Evolutionary conservation across 2,329 filamentous ascomycete species (phyloP).

Genomic region (Gaeumannomyces tritici): DNA sequence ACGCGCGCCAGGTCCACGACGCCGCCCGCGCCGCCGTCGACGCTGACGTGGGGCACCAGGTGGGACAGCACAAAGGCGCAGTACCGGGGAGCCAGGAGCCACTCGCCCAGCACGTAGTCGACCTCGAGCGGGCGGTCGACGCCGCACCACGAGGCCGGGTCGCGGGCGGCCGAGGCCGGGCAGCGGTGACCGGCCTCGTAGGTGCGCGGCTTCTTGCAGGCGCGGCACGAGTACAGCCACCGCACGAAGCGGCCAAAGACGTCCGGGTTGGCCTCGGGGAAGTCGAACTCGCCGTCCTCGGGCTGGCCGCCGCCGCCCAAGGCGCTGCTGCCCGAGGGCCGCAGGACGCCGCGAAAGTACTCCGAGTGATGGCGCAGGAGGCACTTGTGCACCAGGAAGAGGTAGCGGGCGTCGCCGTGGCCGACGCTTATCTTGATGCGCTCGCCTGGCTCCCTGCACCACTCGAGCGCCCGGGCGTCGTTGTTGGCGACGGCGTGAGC

Average conservation of each 20-base stretch:
- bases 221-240: slow-evolving; percentile 9
- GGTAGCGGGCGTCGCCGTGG: not conserved
- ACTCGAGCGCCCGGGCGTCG: not conserved
- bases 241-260: slow-evolving; percentile 7
- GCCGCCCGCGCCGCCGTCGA: too few species aligned
- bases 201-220: slow-evolving; percentile 3
- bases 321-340: slow-evolving; percentile 8
- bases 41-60: slow-evolving; percentile 6
- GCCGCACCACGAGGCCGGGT: slow-evolving; percentile 4
- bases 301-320: slow-evolving; percentile 23
- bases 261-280: slow-evolving; percentile 8
- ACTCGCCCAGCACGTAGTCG: slow-evolving; percentile 8
- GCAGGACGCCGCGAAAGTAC: slow-evolving; percentile 5
- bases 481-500: slow-evolving; percentile 3
- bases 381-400: slow-evolving; percentile 6
- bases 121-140: slow-evolving; percentile 2
- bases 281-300: slow-evolving; percentile 5
- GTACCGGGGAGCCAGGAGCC: slow-evolving; percentile 5
- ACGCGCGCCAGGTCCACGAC: slow-evolving; percentile 1
- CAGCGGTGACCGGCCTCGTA: slow-evolving; percentile 5
- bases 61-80: slow-evolving; percentile 6
- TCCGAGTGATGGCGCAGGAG: slow-evolving; percentile 8
- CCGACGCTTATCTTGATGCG: slow-evolving; percentile 4
- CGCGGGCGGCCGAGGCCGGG: not conserved
- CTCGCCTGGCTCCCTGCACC: not conserved